These are phyloP conservation scores for Phialophora verrucosa DNA, from an alignment of 2,329 filamentous ascomycete genomes.

Conservation along the genomic window DNA sequence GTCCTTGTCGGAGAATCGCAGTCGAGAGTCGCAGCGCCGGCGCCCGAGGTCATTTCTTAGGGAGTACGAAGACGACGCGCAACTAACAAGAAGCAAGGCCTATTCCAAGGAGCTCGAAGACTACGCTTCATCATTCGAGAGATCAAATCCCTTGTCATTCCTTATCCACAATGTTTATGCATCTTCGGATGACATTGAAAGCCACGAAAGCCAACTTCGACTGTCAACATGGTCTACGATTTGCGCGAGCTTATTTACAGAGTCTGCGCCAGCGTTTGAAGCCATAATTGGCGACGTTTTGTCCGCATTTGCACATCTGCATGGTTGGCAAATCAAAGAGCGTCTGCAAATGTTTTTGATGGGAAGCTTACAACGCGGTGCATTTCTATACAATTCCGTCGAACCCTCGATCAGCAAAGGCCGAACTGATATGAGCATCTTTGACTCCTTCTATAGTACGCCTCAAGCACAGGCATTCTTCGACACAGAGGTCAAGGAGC, in stretches of 20 bases:
- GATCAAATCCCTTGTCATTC: constrained; percentile 82
- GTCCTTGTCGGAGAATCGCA: constrained; percentile 63
- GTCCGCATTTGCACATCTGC: constrained; percentile 84
- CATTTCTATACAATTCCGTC: constrained; percentile 84
- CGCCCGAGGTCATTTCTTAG: constrained; percentile 55
- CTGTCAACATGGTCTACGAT: constrained; percentile 87
- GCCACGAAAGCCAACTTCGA: constrained; percentile 77
- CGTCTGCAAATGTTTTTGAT: constrained; percentile 94
- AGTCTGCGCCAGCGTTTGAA: constrained; percentile 76
- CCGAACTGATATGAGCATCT: constrained; percentile 57
- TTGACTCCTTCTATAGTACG: constrained; percentile 70
- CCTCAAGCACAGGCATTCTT: constrained; percentile 88
- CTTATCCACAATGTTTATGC: constrained; percentile 89
- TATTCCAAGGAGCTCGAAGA: constrained; percentile 71
- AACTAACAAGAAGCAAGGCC: constrained; percentile 48
- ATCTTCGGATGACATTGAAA: constrained; percentile 80
- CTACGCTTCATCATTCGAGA: constrained; percentile 83
- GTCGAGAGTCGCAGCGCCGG: constrained; percentile 53
- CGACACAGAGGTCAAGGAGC: constrained; percentile 74
- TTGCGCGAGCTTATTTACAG: constrained; percentile 80
- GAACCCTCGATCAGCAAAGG: constrained; percentile 72
- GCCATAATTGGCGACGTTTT: constrained; percentile 82
- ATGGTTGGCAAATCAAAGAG: constrained; percentile 85
- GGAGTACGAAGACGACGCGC: constrained; percentile 76
- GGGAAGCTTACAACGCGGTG: constrained; percentile 90